Conservation (phyloP, 164 flowering plant genomes). For the Houttuynia cordata region DNA sequence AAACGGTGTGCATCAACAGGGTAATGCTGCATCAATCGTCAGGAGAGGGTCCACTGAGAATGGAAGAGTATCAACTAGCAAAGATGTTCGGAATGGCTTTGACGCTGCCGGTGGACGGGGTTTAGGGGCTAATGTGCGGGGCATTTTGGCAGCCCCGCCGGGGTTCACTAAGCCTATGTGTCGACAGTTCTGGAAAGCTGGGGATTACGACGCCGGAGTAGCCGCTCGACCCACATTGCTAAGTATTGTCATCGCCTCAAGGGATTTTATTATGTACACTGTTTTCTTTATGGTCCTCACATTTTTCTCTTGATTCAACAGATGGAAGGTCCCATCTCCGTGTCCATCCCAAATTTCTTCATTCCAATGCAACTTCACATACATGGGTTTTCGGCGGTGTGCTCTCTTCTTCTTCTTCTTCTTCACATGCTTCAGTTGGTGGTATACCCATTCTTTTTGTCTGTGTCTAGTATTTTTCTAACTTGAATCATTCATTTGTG, state of each 20-base stretch:
- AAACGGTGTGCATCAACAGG: slow-evolving; percentile 11
- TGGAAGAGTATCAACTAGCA: slow-evolving; percentile 5
- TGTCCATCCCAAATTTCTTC: slow-evolving; percentile 88
- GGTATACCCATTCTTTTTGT: not conserved
- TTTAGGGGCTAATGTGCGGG: slow-evolving; percentile 30
- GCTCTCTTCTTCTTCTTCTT: slow-evolving; percentile 3
- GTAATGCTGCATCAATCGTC: slow-evolving; percentile 4
- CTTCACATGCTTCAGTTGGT: not conserved
- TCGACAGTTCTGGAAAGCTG: slow-evolving; percentile 95
- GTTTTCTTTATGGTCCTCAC: not conserved
- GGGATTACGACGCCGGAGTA: slow-evolving; percentile 39
- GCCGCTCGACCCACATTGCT: slow-evolving; percentile 20
- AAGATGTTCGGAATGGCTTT: slow-evolving; percentile 22
- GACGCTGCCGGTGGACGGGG: slow-evolving; percentile 31
- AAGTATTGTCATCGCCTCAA: slow-evolving; percentile 23
- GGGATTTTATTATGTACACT: not conserved
- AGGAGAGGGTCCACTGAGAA: not conserved
- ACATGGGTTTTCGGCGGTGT: slow-evolving; percentile 94
- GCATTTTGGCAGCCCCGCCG: slow-evolving; percentile 32
- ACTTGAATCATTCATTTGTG: slow-evolving; percentile 1
- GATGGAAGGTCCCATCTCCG: slow-evolving; percentile 59
- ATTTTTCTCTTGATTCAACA: slow-evolving; percentile 12
- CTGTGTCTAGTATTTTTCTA: not conserved
- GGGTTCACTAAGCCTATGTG: slow-evolving; percentile 49
- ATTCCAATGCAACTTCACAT: slow-evolving; percentile 97